Evolutionary conservation across 805 yeast species (phyloP).

Genomic region (Pichia nanzhaoensis): DNA sequence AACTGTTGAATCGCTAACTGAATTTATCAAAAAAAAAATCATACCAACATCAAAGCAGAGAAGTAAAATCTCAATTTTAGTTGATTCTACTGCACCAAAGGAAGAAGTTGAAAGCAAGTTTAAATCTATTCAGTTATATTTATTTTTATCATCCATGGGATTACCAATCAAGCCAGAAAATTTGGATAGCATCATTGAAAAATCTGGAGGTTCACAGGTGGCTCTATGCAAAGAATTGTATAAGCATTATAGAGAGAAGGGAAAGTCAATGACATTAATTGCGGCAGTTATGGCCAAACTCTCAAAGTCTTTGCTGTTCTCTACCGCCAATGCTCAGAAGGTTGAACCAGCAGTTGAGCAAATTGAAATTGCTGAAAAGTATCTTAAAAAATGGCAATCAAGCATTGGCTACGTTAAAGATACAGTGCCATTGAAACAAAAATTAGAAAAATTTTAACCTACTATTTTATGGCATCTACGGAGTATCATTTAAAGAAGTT

Average conservation of each 20-base stretch:
- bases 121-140: slow-evolving; percentile 35
- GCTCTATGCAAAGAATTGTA: slow-evolving; percentile 35
- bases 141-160: slow-evolving; percentile 42
- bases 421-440: slow-evolving; percentile 1
- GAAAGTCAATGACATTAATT: slow-evolving; percentile 26
- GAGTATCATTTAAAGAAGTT: no score
- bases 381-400: slow-evolving; percentile 20
- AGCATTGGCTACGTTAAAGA: slow-evolving; percentile 15
- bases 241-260: slow-evolving; percentile 36
- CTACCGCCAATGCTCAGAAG: not conserved
- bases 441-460: slow-evolving; percentile 3
- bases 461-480: no score
- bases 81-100: slow-evolving; percentile 32
- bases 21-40: slow-evolving; percentile 31
- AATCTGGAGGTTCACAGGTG: slow-evolving; percentile 33
- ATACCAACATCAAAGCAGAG: slow-evolving; percentile 33
- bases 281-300: slow-evolving; percentile 20
- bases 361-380: slow-evolving; percentile 11
- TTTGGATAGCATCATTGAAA: slow-evolving; percentile 33
- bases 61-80: slow-evolving; percentile 37
- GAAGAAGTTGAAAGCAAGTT: slow-evolving; percentile 32
- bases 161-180: slow-evolving; percentile 37
- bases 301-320: slow-evolving; percentile 14
- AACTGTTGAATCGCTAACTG: slow-evolving; percentile 28
- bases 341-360: not conserved